Evolutionary conservation across 176 grass and related monocot genomes (phyloP), one percentile per base, ranked within the genome.

Genomic region (Eleusine coracana): DNA sequence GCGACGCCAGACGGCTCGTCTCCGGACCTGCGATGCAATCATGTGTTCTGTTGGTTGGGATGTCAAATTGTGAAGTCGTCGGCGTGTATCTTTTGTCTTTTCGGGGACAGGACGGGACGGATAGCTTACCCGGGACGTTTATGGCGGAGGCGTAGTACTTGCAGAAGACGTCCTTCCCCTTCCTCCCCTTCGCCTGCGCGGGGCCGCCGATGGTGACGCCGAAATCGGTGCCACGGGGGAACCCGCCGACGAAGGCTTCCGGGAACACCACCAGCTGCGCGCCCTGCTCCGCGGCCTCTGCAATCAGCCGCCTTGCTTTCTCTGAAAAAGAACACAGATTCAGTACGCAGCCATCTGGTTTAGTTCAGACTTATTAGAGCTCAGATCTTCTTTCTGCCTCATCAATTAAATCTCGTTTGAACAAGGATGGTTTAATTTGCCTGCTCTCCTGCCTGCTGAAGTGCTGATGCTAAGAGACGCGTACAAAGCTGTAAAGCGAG

Each of bases 231-330:
- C 91, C 88, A 25, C 81, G 82, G 29, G 91, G 91, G 82, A 90
- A 93, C 6, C 88, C 91, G 25, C 91, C 91, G 13, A 93, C 78
- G 66, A 93, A 93, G 17, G 80, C 88, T 79, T 93, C 91, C 6
- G 91, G 91, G 76, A 93, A 93, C 54, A 93, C 85, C 15, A 93
- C 88, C 67, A 93, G 52, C 77, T 93, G 91, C 21, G 91, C 85
- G 34, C 91, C 91, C 39, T 82, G 78, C 9, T 70, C 70, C 41
- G 82, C 85, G 41, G 91, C 91, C 44, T 93, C 91, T 61, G 91
- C 87, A 58, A 93, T 65, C 55, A 93, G 13, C n/a, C 91, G 59
- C 88, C 85, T 70, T 37, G 91, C 85, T 39, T 93, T 93, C 31
- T 86, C 91, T 93, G 55, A 66, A 79, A n/a, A 7, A 63, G 13